Conservation (phyloP, 768 basidiomycete genomes). For the Boletus reticulatus region DNA sequence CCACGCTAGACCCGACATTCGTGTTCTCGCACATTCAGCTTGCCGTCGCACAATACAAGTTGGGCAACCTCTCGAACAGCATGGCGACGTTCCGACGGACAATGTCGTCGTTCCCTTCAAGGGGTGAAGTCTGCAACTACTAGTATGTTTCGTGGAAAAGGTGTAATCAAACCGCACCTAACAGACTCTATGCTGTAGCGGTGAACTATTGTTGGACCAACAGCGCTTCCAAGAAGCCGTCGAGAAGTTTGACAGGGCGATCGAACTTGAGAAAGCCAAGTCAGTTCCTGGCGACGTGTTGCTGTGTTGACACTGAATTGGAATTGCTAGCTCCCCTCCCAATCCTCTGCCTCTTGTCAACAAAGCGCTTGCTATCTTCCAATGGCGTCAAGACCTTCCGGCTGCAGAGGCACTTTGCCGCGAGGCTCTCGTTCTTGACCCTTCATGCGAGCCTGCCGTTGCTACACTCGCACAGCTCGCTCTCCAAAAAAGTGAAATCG, state of each 20-base stretch:
- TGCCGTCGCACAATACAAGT: conserved; percentile 96
- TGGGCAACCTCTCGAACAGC: conserved; percentile 68
- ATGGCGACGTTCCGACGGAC: conserved; percentile 91
- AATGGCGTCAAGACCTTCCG: conserved; percentile 89
- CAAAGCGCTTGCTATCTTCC: conserved; percentile 95
- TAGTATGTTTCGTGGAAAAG: conserved; percentile 55
- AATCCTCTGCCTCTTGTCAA: conserved; percentile 96
- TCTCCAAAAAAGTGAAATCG: conserved; percentile 87
- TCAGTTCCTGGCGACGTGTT: conserved; percentile 28
- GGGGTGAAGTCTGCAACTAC: conserved; percentile 92
- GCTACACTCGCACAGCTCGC: conserved; percentile 93
- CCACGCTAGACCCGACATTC: conserved; percentile 80
- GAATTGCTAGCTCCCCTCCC: conserved; percentile 41
- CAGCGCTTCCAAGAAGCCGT: conserved; percentile 83
- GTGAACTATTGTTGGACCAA: conserved; percentile 93
- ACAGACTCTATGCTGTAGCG: conserved; percentile 45
- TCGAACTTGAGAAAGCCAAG: conserved; percentile 84
- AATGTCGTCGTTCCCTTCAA: conserved; percentile 78
- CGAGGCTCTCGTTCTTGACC: conserved; percentile 85
- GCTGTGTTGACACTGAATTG: background rate
- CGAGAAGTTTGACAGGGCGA: conserved; percentile 89
- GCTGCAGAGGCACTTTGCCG: conserved; percentile 82
- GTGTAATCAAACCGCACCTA: background rate
- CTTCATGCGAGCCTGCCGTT: conserved; percentile 95
- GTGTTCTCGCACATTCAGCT: conserved; percentile 98